Base-by-base conservation (phyloP, 345 rosid species). In the Populus davidiana region DNA sequence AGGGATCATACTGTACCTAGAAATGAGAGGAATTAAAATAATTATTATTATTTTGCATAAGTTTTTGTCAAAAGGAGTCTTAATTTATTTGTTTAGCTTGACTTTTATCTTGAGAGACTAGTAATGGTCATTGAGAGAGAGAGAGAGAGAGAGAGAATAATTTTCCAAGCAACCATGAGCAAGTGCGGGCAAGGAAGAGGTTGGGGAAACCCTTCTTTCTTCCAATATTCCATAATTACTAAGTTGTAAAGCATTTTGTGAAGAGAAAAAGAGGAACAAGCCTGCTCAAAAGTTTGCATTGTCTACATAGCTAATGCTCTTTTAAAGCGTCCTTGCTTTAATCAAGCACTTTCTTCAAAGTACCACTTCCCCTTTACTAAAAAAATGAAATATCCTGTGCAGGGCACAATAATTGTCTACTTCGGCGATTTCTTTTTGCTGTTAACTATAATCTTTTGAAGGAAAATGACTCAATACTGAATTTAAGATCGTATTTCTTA, bases 341-440 rank as follows among this genome's bases (percentile, higher is more conserved):
- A 77, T 77, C 71, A 84, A 79, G 79, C 76, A 21, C 83, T 77
- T 64, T 78, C 43, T 79, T 76, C 68, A 67, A 83, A 83, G 84
- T 83, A 78, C 78, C 66, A 39, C 44, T n/a, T 47, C 39, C 80
- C 76, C 70, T 70, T 79, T 77, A 43, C 16, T 70, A 9, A 8
- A 16, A 41, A 41, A 10, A 10, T 29, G 8, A 38, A 69, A 39
- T 4, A 43, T 59, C 64, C 29, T 10, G 18, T 3, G 3, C 50
- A 6, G 6, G 14, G 11, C n/a, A 33, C 43, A 59, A 61, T 61
- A 35, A 73, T 73, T 59, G 43, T 21, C 29, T 74, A 23, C 67
- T 14, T 72, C 6, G 33, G 18, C 0, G n/a, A 27, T n/a, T 36
- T 27, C 21, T 25, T 44, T 62, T 74, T 12, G 43, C 38, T 29